phyloP scores from a whole-genome alignment of 208 protist species.

The Acanthamoeba healyi region DNA sequence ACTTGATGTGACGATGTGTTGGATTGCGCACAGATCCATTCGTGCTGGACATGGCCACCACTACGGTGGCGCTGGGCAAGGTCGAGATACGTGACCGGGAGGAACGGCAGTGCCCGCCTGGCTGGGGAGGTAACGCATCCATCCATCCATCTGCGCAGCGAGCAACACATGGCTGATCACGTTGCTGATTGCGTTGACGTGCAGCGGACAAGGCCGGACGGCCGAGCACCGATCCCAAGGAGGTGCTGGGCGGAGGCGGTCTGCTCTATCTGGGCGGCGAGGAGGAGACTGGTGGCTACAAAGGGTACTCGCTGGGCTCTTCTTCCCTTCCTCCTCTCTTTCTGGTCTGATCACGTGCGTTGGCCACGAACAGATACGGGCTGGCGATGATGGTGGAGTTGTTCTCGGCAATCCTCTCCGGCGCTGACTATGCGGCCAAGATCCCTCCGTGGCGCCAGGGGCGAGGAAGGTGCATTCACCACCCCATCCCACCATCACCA shows the following conservation, averaged over 20 bases:
- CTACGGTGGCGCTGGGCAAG: conserved; percentile 80
- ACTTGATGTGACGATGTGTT: background rate
- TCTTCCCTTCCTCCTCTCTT: no score
- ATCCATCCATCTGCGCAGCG: no score
- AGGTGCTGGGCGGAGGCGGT: conserved; percentile 32
- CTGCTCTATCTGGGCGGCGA: conserved; percentile 62
- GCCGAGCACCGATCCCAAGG: conserved; percentile 41
- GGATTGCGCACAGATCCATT: conserved; percentile 74
- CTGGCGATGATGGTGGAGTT: conserved; percentile 67
- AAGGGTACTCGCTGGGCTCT: conserved; percentile 77
- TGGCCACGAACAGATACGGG: conserved; percentile 20
- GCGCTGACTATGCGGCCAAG: conserved; percentile 46
- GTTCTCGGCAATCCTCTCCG: conserved; percentile 30
- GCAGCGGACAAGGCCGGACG: conserved; percentile 67
- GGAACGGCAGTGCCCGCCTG: conserved; percentile 55
- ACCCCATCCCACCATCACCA: background rate
- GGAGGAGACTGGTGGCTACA: conserved; percentile 83
- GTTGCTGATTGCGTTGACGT: background rate
- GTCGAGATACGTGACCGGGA: conserved; percentile 79
- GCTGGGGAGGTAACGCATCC: conserved; percentile 75
- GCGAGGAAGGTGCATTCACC: background rate
- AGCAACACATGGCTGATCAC: no score
- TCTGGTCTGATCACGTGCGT: no score
- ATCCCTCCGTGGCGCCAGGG: conserved; percentile 60
- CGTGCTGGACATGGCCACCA: conserved; percentile 82